Conservation (phyloP, 192 early-diverging fungal species). For the Backusella circina region DNA sequence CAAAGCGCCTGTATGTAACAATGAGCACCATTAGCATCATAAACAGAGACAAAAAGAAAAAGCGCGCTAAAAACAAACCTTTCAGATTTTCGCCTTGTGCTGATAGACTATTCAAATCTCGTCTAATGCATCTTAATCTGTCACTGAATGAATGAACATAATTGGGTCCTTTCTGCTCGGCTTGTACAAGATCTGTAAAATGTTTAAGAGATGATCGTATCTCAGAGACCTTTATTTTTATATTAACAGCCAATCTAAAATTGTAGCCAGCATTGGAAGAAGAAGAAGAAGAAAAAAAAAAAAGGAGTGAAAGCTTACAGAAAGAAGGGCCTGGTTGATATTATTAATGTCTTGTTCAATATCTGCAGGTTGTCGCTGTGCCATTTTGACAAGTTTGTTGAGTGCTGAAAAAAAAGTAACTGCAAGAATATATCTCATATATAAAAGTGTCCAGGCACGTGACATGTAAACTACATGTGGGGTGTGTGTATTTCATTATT, state of each 20-base stretch:
- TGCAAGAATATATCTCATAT: neutral
- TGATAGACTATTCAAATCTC: conserved; percentile 13
- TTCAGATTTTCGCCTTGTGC: conserved; percentile 1
- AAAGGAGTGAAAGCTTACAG: conserved; percentile 1
- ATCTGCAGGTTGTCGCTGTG: neutral
- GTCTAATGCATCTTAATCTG: conserved; percentile 9
- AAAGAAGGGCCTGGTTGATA: neutral
- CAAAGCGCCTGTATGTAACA: conserved; percentile 1
- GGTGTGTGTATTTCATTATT: no score
- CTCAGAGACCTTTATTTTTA: conserved; percentile 12
- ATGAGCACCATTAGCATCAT: neutral
- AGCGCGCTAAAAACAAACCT: neutral
- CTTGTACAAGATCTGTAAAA: conserved; percentile 13
- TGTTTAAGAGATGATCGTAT: conserved; percentile 16
- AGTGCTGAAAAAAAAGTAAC: neutral
- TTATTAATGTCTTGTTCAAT: conserved; percentile 7
- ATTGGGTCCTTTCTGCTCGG: conserved; percentile 14
- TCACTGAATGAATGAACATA: conserved; percentile 15
- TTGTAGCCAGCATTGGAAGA: neutral
- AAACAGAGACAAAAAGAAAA: neutral
- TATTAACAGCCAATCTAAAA: neutral
- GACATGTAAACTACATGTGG: no score
- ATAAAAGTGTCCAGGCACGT: neutral
- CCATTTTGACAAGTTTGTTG: neutral
- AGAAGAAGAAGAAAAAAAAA: no score